These are phyloP conservation scores for Baorangia bicolor DNA, from an alignment of 768 basidiomycete genomes.

Conservation along the genomic window DNA sequence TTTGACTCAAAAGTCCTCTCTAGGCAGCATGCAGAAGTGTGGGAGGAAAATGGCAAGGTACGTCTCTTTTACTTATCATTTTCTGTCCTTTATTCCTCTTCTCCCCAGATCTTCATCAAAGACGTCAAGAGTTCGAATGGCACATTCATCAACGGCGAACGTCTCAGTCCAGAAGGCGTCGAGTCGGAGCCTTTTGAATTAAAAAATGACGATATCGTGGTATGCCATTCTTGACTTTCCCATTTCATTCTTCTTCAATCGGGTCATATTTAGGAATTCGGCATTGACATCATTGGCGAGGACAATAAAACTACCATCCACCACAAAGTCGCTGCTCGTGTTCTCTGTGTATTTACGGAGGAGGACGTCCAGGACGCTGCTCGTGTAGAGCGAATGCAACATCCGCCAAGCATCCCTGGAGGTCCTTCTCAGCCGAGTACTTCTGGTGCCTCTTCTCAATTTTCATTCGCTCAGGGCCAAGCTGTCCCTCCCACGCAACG, in stretches of 20 bases:
- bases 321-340: conserved; percentile 96
- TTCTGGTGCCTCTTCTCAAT: conserved; percentile 30
- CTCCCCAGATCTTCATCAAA: conserved; percentile 86
- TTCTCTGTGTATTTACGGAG: conserved; percentile 82
- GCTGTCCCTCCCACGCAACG: conserved; percentile 44
- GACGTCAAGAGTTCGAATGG: conserved; percentile 98
- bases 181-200: conserved; percentile 94
- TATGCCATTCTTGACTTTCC: conserved; percentile 42
- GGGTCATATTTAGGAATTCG: conserved; percentile 74
- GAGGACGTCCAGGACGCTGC: conserved; percentile 80
- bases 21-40: conserved; percentile 97
- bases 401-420: conserved; percentile 29
- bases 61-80: conserved; percentile 13
- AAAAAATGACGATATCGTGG: conserved; percentile 93
- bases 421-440: conserved; percentile 38
- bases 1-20: conserved; percentile 96
- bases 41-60: conserved; percentile 90
- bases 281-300: conserved; percentile 98
- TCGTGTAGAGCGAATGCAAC: conserved; percentile 66
- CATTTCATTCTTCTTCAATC: conserved; percentile 8
- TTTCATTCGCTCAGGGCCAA: conserved; percentile 43
- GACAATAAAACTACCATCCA: conserved; percentile 98
- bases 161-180: conserved; percentile 83
- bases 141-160: conserved; percentile 96
- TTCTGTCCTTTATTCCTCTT: conserved; percentile 11